Base-by-base conservation (phyloP, 495 filamentous ascomycete species). In the Podospora pseudocomata region DNA sequence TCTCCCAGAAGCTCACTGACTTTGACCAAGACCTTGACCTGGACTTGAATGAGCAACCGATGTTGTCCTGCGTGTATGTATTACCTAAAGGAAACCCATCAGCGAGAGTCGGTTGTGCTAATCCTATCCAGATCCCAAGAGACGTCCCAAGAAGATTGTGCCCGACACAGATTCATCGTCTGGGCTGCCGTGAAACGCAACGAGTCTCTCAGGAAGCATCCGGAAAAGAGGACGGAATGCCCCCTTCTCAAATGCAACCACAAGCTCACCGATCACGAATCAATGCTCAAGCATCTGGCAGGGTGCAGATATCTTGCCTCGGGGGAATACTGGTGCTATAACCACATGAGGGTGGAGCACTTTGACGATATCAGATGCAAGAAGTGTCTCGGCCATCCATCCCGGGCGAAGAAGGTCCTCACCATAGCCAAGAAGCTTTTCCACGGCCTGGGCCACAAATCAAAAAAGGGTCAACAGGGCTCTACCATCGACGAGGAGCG, bases 171-270 rank as follows among this genome's bases (percentile, higher is more conserved):
- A 34, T 84, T 83, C 70, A 82, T 83, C 68, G 80, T 82, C 65
- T 84, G 82, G 82, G 79, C 80, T 54, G 81, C 81, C 56, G 76
- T 83, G 57, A 82, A 82, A 68, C 81, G 81, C 72, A 84, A 83
- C 69, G 78, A 74, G 49, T 80, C 75, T n/a, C 62, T 66, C 61
- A 78, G 76, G 67, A 83, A 82, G 75, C 75, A 73, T 32, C 65
- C 73, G 5, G 74, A 75, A 68, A 80, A 84, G 63, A 75, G 74
- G 61, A 71, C 81, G 20, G 76, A 77, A 67, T 84, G 81, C 67
- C 82, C 82, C 63, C 72, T 83, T 53, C 68, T 81, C 58, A 73
- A 73, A 39, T 83, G 82, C 66, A 75, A 74, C 23, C 73, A 78
- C 64, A 78, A 65, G 5, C 80, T 83, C 68, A 65, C 73, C 32